Conservation (phyloP, 2,329 filamentous ascomycete genomes). For the Fusarium pilosicola region DNA sequence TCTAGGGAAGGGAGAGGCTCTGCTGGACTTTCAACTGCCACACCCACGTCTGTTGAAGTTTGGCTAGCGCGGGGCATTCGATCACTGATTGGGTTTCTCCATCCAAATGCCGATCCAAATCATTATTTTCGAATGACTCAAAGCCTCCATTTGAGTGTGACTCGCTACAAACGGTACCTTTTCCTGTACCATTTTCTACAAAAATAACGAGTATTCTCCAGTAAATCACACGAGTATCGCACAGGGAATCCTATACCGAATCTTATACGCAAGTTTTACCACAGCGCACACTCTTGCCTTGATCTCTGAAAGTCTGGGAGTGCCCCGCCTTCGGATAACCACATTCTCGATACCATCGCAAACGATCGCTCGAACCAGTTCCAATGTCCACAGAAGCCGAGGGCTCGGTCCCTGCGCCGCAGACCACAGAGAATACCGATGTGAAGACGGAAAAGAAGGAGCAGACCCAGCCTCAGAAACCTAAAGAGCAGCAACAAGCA, state of each 20-base stretch:
- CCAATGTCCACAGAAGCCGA: constrained; percentile 49
- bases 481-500: constrained; percentile 39
- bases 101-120: constrained; percentile 37
- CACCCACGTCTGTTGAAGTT: constrained; percentile 3
- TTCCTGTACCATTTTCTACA: not conserved
- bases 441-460: constrained; percentile 43
- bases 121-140: constrained; percentile 51
- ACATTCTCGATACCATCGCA: constrained; percentile 21
- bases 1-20: constrained; percentile 19
- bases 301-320: constrained; percentile 7
- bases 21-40: constrained; percentile 13
- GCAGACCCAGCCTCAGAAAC: constrained; percentile 36
- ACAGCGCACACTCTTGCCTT: constrained; percentile 14
- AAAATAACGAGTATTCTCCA: not conserved
- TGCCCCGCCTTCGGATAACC: constrained; percentile 38
- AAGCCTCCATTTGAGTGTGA: constrained; percentile 31
- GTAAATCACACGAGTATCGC: not conserved
- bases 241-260: not conserved
- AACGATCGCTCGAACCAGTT: constrained; percentile 7
- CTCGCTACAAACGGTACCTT: constrained; percentile 11
- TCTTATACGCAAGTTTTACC: not conserved
- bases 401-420: constrained; percentile 44
- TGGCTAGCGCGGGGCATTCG: constrained; percentile 50
- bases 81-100: constrained; percentile 26
- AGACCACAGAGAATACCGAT: constrained; percentile 39